These are phyloP conservation scores for Magnolia changhungtana DNA, from an alignment of 164 flowering plant genomes.

Conservation along the genomic window DNA sequence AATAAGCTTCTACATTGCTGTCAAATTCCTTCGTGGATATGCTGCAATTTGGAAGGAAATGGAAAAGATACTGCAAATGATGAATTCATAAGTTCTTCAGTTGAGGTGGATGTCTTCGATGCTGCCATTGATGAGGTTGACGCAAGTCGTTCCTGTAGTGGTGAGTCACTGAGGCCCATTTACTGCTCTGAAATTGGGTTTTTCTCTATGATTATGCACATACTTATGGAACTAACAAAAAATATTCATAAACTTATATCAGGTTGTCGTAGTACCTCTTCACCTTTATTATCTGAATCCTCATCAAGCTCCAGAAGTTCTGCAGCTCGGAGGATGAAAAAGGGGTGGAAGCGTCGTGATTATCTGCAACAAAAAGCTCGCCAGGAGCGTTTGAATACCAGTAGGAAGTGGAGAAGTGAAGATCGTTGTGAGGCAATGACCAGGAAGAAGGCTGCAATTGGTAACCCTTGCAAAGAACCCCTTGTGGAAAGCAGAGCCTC, in stretches of 20 bases:
- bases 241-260: constrained; percentile 5
- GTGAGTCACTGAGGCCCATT: constrained; percentile 23
- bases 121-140: constrained; percentile 27
- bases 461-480: constrained; percentile 27
- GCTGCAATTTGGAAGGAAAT: constrained; percentile 84
- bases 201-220: background rate
- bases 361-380: constrained; percentile 74
- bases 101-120: constrained; percentile 79
- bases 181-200: background rate
- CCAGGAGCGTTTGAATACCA: constrained; percentile 67
- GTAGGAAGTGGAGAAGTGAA: constrained; percentile 65
- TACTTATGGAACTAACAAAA: background rate
- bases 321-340: constrained; percentile 39
- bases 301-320: constrained; percentile 48
- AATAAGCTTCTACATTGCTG: constrained; percentile 59
- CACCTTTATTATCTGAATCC: constrained; percentile 34
- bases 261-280: constrained; percentile 43
- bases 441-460: constrained; percentile 27
- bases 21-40: constrained; percentile 81
- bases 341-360: constrained; percentile 62
- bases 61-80: constrained; percentile 32
- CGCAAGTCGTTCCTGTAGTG: constrained; percentile 28
- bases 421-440: constrained; percentile 26
- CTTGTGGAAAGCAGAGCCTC: constrained; percentile 16
- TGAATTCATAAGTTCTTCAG: constrained; percentile 44